phyloP scores from a whole-genome alignment of 768 basidiomycete genomes.

The Leccinum boreale region DNA sequence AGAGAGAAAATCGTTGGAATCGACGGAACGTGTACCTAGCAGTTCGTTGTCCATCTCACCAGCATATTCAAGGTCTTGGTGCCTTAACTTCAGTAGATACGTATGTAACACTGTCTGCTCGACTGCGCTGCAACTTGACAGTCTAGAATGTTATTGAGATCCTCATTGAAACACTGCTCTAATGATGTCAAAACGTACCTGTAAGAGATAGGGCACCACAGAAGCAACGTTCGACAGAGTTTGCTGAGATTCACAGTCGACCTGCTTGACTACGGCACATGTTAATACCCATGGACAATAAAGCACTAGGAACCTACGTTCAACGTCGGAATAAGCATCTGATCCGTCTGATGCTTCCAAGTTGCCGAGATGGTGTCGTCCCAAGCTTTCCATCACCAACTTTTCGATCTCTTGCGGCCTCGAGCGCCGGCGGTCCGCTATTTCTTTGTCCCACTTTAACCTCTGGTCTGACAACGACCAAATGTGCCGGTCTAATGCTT shows the following conservation, averaged over 20 bases:
- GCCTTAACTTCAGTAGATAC: conserved; percentile 50
- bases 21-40: background rate
- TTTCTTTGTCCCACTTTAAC: conserved; percentile 69
- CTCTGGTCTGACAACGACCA: conserved; percentile 77
- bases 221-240: conserved; percentile 35
- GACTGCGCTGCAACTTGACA: conserved; percentile 47
- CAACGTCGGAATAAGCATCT: background rate
- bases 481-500: conserved; percentile 77
- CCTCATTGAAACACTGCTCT: too few species aligned
- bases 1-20: background rate
- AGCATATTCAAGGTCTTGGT: conserved; percentile 40
- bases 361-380: conserved; percentile 32
- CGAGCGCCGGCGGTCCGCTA: conserved; percentile 63
- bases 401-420: conserved; percentile 53
- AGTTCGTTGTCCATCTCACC: background rate
- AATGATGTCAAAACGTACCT: conserved; percentile 36
- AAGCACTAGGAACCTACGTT: conserved; percentile 8
- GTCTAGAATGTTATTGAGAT: conserved; percentile 31
- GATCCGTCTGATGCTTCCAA: conserved; percentile 21
- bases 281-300: background rate
- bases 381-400: conserved; percentile 38
- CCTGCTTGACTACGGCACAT: conserved; percentile 15
- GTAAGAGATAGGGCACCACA: conserved; percentile 46
- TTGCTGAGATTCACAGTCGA: conserved; percentile 23
- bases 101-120: conserved; percentile 43